Conservation (phyloP, 495 filamentous ascomycete species). For the Parathielavia hyrcaniae region DNA sequence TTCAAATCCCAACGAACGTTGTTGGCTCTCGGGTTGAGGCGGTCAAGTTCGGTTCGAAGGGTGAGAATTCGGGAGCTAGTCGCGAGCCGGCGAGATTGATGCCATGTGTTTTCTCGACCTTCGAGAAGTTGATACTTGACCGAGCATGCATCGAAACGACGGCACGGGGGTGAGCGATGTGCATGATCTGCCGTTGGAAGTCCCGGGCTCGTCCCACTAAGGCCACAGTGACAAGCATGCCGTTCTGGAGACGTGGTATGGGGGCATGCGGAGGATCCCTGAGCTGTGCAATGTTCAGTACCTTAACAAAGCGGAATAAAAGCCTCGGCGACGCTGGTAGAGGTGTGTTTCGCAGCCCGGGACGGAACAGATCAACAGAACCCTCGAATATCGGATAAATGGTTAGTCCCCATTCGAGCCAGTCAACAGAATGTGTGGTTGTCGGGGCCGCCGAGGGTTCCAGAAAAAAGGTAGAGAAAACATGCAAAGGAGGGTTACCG, state of each 20-base stretch:
- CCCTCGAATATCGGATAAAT: slow-evolving; percentile 20
- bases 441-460: neutral
- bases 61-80: neutral
- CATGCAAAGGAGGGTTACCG: no score
- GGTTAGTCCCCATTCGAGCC: neutral
- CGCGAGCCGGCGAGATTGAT: neutral
- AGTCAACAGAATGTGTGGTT: slow-evolving; percentile 3
- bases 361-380: neutral
- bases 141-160: neutral
- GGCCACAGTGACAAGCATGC: neutral
- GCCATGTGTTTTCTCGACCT: slow-evolving; percentile 1
- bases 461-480: neutral
- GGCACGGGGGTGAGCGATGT: slow-evolving; percentile 11
- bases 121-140: slow-evolving; percentile 20
- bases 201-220: slow-evolving; percentile 14
- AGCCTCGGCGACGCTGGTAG: slow-evolving; percentile 1
- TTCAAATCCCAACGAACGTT: slow-evolving; percentile 12
- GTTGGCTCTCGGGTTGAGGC: neutral
- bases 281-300: neutral
- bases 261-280: neutral
- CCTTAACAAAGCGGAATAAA: no score
- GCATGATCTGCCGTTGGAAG: slow-evolving; percentile 17
- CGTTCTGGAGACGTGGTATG: neutral
- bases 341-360: neutral
- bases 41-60: no score